Base-by-base conservation (phyloP, 2,329 filamentous ascomycete species). In the Hypoxylon sp. region DNA sequence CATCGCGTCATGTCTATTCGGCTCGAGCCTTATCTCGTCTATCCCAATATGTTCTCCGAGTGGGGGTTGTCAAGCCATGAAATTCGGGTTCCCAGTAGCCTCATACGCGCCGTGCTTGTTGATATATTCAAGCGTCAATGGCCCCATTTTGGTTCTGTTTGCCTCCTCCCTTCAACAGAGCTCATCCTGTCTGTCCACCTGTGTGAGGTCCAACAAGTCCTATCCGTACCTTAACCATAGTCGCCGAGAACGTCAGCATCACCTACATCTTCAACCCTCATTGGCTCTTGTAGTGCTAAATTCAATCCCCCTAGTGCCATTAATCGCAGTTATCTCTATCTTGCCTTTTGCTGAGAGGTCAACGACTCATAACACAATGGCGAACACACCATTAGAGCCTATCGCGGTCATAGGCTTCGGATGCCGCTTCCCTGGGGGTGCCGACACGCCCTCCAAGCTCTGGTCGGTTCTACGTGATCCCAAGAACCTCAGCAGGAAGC, bases 321-420 rank as follows among this genome's bases (percentile, higher is more conserved):
- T n/a, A n/a, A n/a, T n/a, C n/a, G n/a, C 32, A 52, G 30, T 52
- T 2, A n/a, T 7, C 37, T 12, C 12, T 5, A 27, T n/a, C n/a
- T n/a, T n/a, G n/a, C n/a, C n/a, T n/a, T n/a, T n/a, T n/a, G n/a
- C n/a, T n/a, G 9, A n/a, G 25, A 37, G 25, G 19, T 6, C 12
- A 16, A 39, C 6, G 21, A 34, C 3, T 51, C 6, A n/a, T n/a
- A 14, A 8, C 30, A 52, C 21, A 12, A 52, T 52, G 48, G 16
- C 32, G 12, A 32, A 52, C 14, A 52, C 48, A 14, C 32, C 32
- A 11, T 27, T 52, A 25, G 70, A 72, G 41, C 70, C 70, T 8
- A 68, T 72, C 11, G 70, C 70, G 2, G 66, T 72, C 16, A 48
- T 72, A 9, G 70, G 70, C 21, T 69, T 53, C 19, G 64, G 32